These are phyloP conservation scores for Oryza glumipatula DNA, from an alignment of 176 grass and related monocot genomes.

Conservation along the genomic window DNA sequence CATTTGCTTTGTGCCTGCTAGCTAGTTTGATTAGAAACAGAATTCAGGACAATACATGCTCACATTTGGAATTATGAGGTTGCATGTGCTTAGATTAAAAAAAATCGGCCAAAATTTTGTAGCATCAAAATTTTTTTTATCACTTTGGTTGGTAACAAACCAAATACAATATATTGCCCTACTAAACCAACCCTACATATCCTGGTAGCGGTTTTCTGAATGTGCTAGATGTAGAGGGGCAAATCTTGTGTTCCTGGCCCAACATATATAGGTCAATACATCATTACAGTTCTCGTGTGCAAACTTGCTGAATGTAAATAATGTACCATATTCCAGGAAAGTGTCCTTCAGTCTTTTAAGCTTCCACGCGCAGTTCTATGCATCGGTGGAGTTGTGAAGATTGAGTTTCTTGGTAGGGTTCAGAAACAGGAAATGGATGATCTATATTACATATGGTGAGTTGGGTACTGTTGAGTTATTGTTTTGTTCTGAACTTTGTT, in stretches of 20 bases:
- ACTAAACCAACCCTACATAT: background rate
- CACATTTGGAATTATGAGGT: no score
- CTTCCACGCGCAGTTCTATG: conserved; percentile 65
- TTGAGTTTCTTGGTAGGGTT: conserved; percentile 73
- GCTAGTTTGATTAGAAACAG: no score
- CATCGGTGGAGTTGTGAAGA: conserved; percentile 75
- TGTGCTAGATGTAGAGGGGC: background rate
- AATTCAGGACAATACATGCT: no score
- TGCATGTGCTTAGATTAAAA: no score
- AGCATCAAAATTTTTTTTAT: no score
- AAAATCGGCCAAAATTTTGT: no score
- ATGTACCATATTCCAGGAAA: conserved; percentile 52
- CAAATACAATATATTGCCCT: background rate
- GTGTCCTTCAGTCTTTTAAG: conserved; percentile 70
- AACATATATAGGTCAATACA: background rate
- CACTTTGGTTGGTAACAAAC: background rate
- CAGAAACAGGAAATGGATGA: conserved; percentile 65
- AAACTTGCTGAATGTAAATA: conserved; percentile 25
- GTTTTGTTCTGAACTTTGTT: background rate
- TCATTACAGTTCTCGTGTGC: background rate
- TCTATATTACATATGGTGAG: conserved; percentile 85
- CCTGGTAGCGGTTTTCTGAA: background rate
- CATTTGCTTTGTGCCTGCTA: no score
- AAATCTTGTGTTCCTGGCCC: background rate
- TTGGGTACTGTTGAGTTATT: background rate